phyloP scores from a whole-genome alignment of 208 protist species.

The Phytomonas serpens region DNA sequence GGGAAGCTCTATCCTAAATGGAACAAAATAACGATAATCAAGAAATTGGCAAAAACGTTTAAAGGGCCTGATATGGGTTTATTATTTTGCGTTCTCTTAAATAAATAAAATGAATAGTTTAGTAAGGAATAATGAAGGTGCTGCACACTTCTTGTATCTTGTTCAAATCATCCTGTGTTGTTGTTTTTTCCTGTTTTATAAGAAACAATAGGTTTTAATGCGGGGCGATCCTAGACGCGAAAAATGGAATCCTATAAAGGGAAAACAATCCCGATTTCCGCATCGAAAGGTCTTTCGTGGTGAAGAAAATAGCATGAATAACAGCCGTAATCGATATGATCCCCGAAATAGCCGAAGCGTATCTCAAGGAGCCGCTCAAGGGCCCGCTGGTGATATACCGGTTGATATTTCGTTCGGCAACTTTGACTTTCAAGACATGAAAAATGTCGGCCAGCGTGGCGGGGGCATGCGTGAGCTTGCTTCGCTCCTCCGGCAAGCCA shows the following conservation, averaged over 20 bases:
- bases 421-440: constrained; percentile 76
- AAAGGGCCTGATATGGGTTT: too few species aligned
- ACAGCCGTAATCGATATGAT: neutral
- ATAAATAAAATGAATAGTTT: too few species aligned
- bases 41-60: neutral
- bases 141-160: neutral
- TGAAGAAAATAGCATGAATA: neutral
- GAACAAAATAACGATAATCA: neutral
- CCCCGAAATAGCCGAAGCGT: neutral
- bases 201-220: neutral
- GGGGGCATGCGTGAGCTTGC: constrained; percentile 70
- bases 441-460: constrained; percentile 49
- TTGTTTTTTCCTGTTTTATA: neutral
- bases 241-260: neutral
- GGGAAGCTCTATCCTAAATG: constrained; percentile 18
- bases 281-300: neutral
- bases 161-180: neutral
- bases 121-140: neutral
- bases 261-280: neutral
- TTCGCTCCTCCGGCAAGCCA: constrained; percentile 40
- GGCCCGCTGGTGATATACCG: constrained; percentile 19
- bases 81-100: too few species aligned
- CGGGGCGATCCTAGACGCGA: neutral
- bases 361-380: neutral
- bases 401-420: constrained; percentile 68